Conservation (phyloP, 345 rosid species). For the Carallia brachiata region DNA sequence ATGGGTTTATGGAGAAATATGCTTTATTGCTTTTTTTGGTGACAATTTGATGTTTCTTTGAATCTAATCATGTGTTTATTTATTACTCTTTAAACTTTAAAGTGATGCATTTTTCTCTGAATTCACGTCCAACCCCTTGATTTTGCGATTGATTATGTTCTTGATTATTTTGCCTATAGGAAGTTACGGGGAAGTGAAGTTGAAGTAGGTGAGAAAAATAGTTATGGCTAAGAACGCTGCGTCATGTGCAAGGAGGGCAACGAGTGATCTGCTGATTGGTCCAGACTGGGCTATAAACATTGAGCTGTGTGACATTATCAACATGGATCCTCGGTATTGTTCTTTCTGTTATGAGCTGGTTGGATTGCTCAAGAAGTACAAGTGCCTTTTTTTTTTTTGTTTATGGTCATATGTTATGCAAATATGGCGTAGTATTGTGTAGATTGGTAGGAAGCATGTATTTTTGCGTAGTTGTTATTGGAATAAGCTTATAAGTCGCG, state of each 20-base stretch:
- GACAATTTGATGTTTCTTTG: constrained; percentile 12
- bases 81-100: too few relatives aligned
- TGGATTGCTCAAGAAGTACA: not conserved
- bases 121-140: too few relatives aligned
- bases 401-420: too few relatives aligned
- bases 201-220: not conserved
- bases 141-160: too few relatives aligned
- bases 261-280: constrained; percentile 80
- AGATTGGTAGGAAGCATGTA: too few relatives aligned
- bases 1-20: not conserved
- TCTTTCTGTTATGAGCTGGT: constrained; percentile 9
- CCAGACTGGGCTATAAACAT: constrained; percentile 98
- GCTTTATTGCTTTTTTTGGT: not conserved
- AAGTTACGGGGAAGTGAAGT: too few relatives aligned
- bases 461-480: too few relatives aligned
- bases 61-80: not conserved
- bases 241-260: constrained; percentile 94
- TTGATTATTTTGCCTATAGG: too few relatives aligned
- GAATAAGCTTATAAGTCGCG: too few relatives aligned
- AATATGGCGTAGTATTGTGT: too few relatives aligned
- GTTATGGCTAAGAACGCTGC: constrained; percentile 70
- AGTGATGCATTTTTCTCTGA: too few relatives aligned
- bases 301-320: constrained; percentile 86
- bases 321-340: constrained; percentile 80
- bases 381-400: too few relatives aligned